These are phyloP conservation scores for Boletus barrowsii DNA, from an alignment of 768 basidiomycete species.

Conservation along the genomic window DNA sequence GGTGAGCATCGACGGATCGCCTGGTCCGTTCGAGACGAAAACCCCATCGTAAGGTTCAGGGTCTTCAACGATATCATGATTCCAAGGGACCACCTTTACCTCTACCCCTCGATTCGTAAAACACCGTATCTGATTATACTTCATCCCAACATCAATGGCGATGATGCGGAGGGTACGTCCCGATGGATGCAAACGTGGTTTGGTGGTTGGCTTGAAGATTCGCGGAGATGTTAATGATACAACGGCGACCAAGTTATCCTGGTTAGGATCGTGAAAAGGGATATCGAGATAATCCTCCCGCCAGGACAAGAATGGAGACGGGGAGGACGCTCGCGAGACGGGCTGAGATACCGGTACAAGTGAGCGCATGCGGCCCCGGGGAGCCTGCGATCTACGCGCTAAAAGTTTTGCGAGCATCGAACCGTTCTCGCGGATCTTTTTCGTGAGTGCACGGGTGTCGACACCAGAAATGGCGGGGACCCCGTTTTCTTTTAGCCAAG, in stretches of 20 bases:
- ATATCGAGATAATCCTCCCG: conserved; percentile 79
- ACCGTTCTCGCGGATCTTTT: conserved; percentile 93
- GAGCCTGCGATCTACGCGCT: conserved; percentile 52
- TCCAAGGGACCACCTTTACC: conserved; percentile 96
- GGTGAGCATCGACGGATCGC: conserved; percentile 85
- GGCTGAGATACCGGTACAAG: conserved; percentile 37
- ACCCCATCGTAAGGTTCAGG: conserved; percentile 85
- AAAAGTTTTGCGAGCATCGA: conserved; percentile 87
- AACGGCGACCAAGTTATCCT: conserved; percentile 82
- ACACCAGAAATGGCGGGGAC: conserved; percentile 94
- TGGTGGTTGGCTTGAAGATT: conserved; percentile 58
- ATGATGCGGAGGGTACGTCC: conserved; percentile 81
- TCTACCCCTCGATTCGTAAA: conserved; percentile 90
- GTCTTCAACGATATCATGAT: conserved; percentile 86
- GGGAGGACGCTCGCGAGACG: conserved; percentile 50
- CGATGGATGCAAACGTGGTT: conserved; percentile 67
- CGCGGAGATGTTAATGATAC: conserved; percentile 75
- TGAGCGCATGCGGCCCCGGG: conserved; percentile 36
- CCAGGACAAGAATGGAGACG: conserved; percentile 61
- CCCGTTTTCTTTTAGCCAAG: conserved; percentile 94
- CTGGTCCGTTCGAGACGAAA: conserved; percentile 97
- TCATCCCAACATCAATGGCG: conserved; percentile 98
- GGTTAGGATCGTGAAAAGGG: conserved; percentile 86
- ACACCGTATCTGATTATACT: conserved; percentile 98
- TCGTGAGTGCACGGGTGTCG: conserved; percentile 95